Base-by-base conservation (phyloP, 352 stramenopile species). In the Pythium angustatum region DNA sequence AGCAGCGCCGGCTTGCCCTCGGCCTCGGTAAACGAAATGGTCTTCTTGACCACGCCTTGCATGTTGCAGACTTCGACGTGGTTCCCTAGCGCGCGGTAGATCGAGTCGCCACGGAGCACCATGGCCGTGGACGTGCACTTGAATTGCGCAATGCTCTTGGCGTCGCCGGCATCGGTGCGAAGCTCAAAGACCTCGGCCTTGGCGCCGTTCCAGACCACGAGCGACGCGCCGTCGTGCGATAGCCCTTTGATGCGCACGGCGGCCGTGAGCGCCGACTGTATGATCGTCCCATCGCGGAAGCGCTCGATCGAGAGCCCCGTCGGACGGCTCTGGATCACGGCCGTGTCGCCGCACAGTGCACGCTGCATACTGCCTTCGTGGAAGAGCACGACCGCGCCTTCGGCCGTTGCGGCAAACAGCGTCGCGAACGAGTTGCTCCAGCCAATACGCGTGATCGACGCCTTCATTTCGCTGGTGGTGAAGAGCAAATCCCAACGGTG, bases 51-150 rank as follows among this genome's bases (percentile, higher is more conserved):
- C 7, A 94, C 76, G 10, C 94, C 94, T 31, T 84, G 72, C 31
- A 94, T 72, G 61, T 97, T 98, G 58, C 78, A 94, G 19, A 97
- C 77, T 74, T 97, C 83, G 15, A 98, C 78, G 54, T 93, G 77
- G 53, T 93, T 96, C 10, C 80, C 86, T 19, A 76, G 79, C n/a
- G 88, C 79, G 19, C 87, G 80, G 69, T 97, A 96, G 52, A 97
- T 81, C 7, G 85, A 96, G 62, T 98, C 90, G 19, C 88, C 88
- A 6, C 83, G 75, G 44, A 97, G 47, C 12, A 90, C 82, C 60
- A 96, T 86, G 1, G 83, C 79, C 10, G 54, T 81, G 0, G 88
- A 86, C 27, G 76, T 68, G 49, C 83, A 90, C 57, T 94, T 91
- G 61, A 96, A 97, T 53, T 86, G 76, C 10, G 85, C 75, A 6